These are phyloP conservation scores for Parafenestella ontariensis DNA, from an alignment of 2,329 filamentous ascomycete species.

Conservation along the genomic window DNA sequence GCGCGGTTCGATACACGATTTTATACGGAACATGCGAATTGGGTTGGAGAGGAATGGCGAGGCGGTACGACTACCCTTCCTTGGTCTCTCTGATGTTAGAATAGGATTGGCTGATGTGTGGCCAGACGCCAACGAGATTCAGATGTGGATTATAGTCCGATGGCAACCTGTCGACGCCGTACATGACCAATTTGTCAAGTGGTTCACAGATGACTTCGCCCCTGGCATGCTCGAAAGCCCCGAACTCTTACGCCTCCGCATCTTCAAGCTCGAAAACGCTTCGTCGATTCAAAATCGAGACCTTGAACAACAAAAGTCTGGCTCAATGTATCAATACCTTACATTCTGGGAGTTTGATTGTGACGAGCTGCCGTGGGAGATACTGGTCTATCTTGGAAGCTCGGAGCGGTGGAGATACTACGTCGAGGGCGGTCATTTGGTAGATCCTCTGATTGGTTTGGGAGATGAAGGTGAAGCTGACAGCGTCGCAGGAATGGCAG, in stretches of 20 bases:
- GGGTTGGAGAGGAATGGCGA: conserved; percentile 16
- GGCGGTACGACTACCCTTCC: conserved; percentile 6
- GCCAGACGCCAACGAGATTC: conserved; percentile 15
- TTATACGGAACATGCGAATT: conserved; percentile 14
- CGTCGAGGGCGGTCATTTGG: conserved; percentile 13
- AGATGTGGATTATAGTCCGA: conserved; percentile 18
- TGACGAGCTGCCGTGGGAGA: conserved; percentile 23
- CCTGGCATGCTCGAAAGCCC: conserved; percentile 22
- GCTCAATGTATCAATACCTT: conserved; percentile 18
- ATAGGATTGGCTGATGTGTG: conserved; percentile 1
- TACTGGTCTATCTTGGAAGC: conserved; percentile 20
- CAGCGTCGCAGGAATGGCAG: conserved; percentile 13
- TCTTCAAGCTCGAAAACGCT: conserved; percentile 21
- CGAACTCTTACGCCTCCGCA: conserved; percentile 17
- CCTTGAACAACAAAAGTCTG: conserved; percentile 3
- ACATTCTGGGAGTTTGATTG: conserved; percentile 24
- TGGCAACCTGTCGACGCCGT: conserved; percentile 14
- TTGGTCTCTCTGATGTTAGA: not conserved
- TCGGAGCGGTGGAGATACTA: conserved; percentile 22
- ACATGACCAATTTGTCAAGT: conserved; percentile 20
- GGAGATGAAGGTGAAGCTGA: not conserved
- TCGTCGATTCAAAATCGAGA: conserved; percentile 7
- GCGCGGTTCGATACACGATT: conserved; percentile 12
- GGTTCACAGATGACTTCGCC: conserved; percentile 16
- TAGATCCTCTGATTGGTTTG: not conserved